Base-by-base conservation (phyloP, 768 basidiomycete species). In the Termitomyces sp. region DNA sequence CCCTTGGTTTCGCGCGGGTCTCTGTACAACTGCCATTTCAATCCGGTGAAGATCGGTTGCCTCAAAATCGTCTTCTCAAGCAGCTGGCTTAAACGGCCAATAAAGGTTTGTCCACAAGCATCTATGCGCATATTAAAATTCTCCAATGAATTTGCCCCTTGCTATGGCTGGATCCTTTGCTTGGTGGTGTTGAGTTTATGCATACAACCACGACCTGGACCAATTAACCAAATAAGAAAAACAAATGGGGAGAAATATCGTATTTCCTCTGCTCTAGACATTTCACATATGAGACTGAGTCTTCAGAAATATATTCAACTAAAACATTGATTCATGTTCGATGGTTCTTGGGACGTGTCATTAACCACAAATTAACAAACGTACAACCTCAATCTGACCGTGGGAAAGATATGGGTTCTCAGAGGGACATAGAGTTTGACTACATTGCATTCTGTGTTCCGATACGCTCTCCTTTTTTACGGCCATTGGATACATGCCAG, bases 401-500 rank as follows among this genome's bases (percentile, higher is more conserved):
- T 50, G 49, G 37, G 49, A 50, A 25, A 37, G 17, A 37, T 16
- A 11, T 4, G 43, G n/a, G n/a, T n/a, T n/a, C n/a, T n/a, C n/a
- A n/a, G n/a, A n/a, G n/a, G n/a, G n/a, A n/a, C n/a, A n/a, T n/a
- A 5, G 2, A 40, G n/a, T 40, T 40, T 40, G 38, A 19, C 38
- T n/a, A 40, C 38, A 40, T 19, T 40, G 38, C 38, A 19, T 40
- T 10, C 40, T 43, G 23, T 25, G 14, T 25, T 43, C 42, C 42
- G 23, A 31, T 17, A 16, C 35, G n/a, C 21, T 56, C 8, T 31
- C 44, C 47, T 31, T 44, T 31, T 37, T 35, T 34, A n/a, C 25
- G 12, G 34, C 16, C 11, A 12, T 31, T 35, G 44, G 9, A 5
- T 27, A 31, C 42, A 65, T 65, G 62, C 57, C 51, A 6, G 57